Evolutionary conservation across 495 filamentous ascomycete genomes (phyloP).

Genomic region (Penicillium ucsense): DNA sequence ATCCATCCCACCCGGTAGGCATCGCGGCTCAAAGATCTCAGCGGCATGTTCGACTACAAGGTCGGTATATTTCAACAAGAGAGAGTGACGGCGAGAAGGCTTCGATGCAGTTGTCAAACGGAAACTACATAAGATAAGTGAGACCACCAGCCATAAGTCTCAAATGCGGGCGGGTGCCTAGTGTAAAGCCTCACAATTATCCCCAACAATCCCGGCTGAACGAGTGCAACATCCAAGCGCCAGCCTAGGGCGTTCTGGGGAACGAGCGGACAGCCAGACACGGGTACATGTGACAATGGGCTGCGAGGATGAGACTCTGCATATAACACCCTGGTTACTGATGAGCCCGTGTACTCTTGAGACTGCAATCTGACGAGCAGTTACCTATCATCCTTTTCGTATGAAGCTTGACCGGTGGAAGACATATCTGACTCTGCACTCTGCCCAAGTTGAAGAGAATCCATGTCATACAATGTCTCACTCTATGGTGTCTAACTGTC

Average conservation of each 20-base stretch:
- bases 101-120: neutral
- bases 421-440: too few species aligned
- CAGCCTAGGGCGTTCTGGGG: neutral
- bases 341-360: too few species aligned
- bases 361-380: too few species aligned
- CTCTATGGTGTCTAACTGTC: too few species aligned
- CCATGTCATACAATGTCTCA: too few species aligned
- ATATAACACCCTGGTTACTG: neutral
- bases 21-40: neutral
- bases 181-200: neutral
- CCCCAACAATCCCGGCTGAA: neutral
- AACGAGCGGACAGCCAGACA: neutral
- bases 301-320: neutral
- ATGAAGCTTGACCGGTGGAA: too few species aligned
- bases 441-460: too few species aligned
- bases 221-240: neutral
- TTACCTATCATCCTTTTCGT: too few species aligned
- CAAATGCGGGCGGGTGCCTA: neutral
- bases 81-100: neutral
- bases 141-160: neutral
- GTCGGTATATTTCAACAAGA: neutral
- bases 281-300: neutral
- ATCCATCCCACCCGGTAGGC: constrained; percentile 25
- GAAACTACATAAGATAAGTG: neutral
- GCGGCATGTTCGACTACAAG: neutral